Evolutionary conservation across 139 green algal genomes (phyloP).

Genomic region (Chlorella sp.): DNA sequence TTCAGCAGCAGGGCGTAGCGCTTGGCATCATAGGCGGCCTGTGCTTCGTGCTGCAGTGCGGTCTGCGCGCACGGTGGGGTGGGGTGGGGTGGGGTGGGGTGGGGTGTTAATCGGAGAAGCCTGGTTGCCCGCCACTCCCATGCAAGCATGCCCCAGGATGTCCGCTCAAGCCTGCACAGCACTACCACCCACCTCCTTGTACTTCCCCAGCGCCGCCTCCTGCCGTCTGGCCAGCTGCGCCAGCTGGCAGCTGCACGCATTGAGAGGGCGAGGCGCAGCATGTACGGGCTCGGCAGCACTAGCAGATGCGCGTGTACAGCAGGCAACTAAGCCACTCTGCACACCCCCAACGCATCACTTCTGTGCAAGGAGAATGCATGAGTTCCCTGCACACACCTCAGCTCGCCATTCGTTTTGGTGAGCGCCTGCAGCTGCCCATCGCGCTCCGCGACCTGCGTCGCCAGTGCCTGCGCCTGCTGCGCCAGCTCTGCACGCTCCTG

Average conservation of each 20-base stretch:
- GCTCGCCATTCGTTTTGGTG: constrained; percentile 4
- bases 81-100: too few relatives aligned
- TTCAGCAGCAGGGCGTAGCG: not conserved
- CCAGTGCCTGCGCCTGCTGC: constrained; percentile 4
- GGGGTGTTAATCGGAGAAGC: not conserved
- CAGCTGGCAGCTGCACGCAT: too few relatives aligned
- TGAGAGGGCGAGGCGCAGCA: too few relatives aligned
- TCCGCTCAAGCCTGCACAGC: not conserved
- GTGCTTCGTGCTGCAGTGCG: not conserved
- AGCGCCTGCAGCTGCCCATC: constrained; percentile 5
- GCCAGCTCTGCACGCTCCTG: not conserved
- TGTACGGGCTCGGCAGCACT: too few relatives aligned
- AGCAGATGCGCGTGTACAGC: not conserved
- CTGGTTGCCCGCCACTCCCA: not conserved
- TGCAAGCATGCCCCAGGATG: not conserved
- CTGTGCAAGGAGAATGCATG: not conserved
- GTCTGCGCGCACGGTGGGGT: not conserved
- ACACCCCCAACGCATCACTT: not conserved
- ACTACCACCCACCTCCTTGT: not conserved
- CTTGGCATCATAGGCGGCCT: not conserved
- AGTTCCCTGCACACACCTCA: not conserved
- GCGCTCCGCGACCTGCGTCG: not conserved
- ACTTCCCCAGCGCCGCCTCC: not conserved
- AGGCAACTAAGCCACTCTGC: not conserved
- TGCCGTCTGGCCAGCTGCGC: not conserved